Base-by-base conservation (phyloP, 345 rosid genomes). In the Corchorus olitorius region DNA sequence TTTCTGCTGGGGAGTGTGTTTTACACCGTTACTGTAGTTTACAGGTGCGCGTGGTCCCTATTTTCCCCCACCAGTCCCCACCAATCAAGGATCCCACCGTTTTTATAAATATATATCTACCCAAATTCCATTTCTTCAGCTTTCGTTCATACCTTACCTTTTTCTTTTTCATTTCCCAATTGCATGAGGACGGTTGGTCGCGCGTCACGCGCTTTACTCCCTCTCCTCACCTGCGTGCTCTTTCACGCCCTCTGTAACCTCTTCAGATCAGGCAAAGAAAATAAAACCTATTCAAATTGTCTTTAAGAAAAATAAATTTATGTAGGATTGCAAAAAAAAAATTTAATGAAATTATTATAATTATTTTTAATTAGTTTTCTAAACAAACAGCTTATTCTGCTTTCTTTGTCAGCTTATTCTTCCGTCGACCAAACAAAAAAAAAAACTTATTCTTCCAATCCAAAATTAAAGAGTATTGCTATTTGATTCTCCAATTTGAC, bases 11-110 rank as follows among this genome's bases (percentile, higher is more conserved):
- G 4, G 43, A 3, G 6, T 10, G 1, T 60, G 39, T 60, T 4
- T 39, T 6, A 39, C 43, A 39, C 43, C 6, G 39, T 60, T 33
- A 27, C 17, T 27, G 64, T 33, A 8, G 33, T 6, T 65, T 10
- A 66, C n/a, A 20, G 71, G 34, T 68, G 58, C 73, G 73, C 43
- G 19, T 55, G 61, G 76, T 59, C 79, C 77, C 69, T 14, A 15
- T 22, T 11, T 14, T 6, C 22, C 27, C 69, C 69, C 52, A 19
- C 35, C 8, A 0, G 60, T 0, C 73, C 76, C 69, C 76, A 64
- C 62, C 54, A 65, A 71, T 46, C 46, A 35, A 46, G 68, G 22
- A 63, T 60, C 65, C 41, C 22, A 46, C 41, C 8, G 55, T 49
- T 67, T 27, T 16, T 52, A 17, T 19, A n/a, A 17, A 53, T 20